Base-by-base conservation (phyloP, 2,329 filamentous ascomycete species). In the Fusarium sp. region DNA sequence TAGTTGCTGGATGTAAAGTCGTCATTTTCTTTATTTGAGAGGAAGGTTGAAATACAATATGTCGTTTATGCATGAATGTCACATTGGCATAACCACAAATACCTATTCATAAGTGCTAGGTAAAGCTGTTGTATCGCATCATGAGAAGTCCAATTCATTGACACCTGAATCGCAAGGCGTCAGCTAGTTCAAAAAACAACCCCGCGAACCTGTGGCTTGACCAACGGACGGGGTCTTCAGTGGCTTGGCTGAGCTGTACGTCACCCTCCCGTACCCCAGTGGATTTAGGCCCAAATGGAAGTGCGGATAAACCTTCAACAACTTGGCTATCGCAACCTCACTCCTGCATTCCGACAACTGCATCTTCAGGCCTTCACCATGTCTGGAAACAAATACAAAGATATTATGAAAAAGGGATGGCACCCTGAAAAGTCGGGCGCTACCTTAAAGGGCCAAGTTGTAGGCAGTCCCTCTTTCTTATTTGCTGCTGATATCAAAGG, bases 381-480 rank as follows among this genome's bases (percentile, higher is more conserved):
- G 83, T 79, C 82, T 18, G 57, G 44, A 6, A 57, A 41, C 43
- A 81, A 82, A 50, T 81, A 83, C 76, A 85, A 84, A 66, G 80
- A 81, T 42, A 74, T 84, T 18, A 77, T 85, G 65, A 87, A 87
- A 74, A 80, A 81, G n/a, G 82, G 84, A 9, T 87, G 84, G 85
- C 83, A 84, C 62, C 82, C 84, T 4, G 84, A 86, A 55, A 85
- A 85, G 69, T 38, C 67, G 23, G 80, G 79, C 28, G 73, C 37
- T 35, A 29, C 37, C 74, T 47, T 88, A 47, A 85, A 78, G 72
- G 79, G 78, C 47, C 81, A 83, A 66, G 70, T 74, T 50, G 86
- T 88, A 78, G 64, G 83, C 77, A 46, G 16, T 46, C 39, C 48
- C 65, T 49, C 53, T 37, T 47, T 56, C 43, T 44, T 26, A 38